These are phyloP conservation scores for Hibiscus tridactylites DNA, from an alignment of 345 rosid genomes.

Conservation along the genomic window DNA sequence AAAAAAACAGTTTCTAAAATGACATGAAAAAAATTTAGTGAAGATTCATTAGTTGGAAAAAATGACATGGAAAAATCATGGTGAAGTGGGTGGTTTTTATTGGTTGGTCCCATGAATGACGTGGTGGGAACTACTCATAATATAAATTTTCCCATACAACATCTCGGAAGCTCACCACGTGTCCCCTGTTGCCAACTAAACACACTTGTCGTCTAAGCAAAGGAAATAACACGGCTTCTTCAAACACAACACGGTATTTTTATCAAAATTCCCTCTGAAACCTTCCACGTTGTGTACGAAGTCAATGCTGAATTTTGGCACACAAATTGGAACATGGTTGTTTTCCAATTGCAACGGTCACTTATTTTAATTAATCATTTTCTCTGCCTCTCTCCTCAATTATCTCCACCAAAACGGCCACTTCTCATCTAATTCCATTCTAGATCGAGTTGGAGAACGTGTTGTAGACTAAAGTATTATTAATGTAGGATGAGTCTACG, in stretches of 20 bases:
- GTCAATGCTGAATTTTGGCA: conserved; percentile 1
- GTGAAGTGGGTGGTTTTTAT: too few species aligned
- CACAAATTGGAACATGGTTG: background rate
- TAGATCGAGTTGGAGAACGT: background rate
- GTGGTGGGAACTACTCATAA: too few species aligned
- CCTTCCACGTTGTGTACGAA: background rate
- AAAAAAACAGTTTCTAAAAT: too few species aligned
- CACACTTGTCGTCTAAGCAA: conserved; percentile 2
- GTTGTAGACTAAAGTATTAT: too few species aligned
- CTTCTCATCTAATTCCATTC: background rate
- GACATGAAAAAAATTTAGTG: too few species aligned
- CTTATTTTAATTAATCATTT: background rate
- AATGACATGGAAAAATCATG: too few species aligned
- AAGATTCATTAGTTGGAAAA: too few species aligned
- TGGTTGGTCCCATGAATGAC: too few species aligned
- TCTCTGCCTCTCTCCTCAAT: background rate
- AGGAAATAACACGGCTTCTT: background rate
- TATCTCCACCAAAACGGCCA: background rate
- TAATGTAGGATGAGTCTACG: too few species aligned
- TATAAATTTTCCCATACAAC: too few species aligned
- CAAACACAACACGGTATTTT: background rate
- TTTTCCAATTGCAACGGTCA: background rate
- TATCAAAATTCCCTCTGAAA: background rate
- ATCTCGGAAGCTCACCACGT: background rate
- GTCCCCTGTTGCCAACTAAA: background rate